Conservation (phyloP, 495 filamentous ascomycete species). For the Daldinia childiae region DNA sequence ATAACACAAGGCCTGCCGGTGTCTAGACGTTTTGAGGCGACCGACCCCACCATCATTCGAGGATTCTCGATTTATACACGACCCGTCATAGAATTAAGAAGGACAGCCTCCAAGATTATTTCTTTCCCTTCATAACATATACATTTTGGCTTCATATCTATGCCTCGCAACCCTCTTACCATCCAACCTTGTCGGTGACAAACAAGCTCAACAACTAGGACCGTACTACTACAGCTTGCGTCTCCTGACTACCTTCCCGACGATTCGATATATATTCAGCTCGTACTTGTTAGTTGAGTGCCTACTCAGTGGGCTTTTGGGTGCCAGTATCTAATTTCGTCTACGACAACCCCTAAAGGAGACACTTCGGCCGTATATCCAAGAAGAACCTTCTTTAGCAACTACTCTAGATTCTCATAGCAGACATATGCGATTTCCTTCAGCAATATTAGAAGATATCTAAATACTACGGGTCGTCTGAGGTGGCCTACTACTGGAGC, state of each 20-base stretch:
- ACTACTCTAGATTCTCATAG: conserved; percentile 20
- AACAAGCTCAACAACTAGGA: conserved; percentile 29
- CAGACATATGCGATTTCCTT: conserved; percentile 17
- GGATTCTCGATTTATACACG: conserved; percentile 45
- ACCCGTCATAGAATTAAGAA: conserved; percentile 36
- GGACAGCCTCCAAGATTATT: conserved; percentile 26
- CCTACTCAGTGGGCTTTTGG: conserved; percentile 11
- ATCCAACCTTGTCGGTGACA: conserved; percentile 29
- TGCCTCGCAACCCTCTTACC: conserved; percentile 24
- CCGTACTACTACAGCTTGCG: conserved; percentile 26
- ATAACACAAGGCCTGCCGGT: conserved; percentile 54
- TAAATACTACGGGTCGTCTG: conserved; percentile 23
- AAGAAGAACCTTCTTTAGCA: conserved; percentile 14
- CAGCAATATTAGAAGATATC: conserved; percentile 15
- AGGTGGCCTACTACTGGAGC: conserved; percentile 14
- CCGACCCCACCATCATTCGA: conserved; percentile 52
- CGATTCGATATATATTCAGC: conserved; percentile 36
- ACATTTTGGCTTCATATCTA: conserved; percentile 39
- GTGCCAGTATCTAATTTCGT: conserved; percentile 17
- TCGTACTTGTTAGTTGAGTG: conserved; percentile 16
- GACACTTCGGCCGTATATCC: conserved; percentile 8
- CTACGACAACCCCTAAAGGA: conserved; percentile 18
- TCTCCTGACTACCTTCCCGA: conserved; percentile 29
- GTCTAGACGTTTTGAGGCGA: conserved; percentile 50
- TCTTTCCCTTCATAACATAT: conserved; percentile 33